A percentile compares a stretch with the other conserved stretches of the same genome.
phyloP scores from a whole-genome alignment of 495 filamentous ascomycete species.

The Xylaria sp. region DNA sequence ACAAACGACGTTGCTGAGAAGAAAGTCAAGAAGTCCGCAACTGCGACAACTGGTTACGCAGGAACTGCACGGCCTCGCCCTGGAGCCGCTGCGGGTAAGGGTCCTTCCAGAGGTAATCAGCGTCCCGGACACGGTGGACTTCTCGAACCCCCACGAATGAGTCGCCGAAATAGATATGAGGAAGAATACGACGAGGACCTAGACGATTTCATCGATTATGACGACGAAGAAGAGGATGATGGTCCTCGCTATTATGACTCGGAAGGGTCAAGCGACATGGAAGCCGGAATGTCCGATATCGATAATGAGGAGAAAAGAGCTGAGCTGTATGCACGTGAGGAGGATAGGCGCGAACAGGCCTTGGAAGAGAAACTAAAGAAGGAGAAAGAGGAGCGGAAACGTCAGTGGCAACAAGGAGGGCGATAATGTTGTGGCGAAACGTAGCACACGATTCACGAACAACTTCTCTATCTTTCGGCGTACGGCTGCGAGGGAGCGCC shows the following conservation, averaged over 20 bases:
- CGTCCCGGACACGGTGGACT: constrained; percentile 39
- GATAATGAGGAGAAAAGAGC: constrained; percentile 64
- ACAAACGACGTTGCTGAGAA: constrained; percentile 47
- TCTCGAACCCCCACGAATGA: constrained; percentile 37
- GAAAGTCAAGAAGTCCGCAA: constrained; percentile 63
- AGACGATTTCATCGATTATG: constrained; percentile 62
- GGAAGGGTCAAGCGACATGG: constrained; percentile 66
- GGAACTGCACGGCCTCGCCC: constrained; percentile 60
- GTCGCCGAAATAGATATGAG: constrained; percentile 54
- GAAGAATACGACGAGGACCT: constrained; percentile 61
- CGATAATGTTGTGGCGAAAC: constrained; percentile 29
- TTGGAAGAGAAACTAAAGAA: constrained; percentile 51
- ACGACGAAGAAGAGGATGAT: constrained; percentile 58
- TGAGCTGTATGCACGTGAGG: constrained; percentile 52
- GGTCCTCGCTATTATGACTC: constrained; percentile 52
- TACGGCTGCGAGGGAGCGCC: constrained; percentile 24
- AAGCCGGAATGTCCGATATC: constrained; percentile 65
- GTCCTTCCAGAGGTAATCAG: constrained; percentile 33
- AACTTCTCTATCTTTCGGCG: constrained; percentile 26
- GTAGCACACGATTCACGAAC: constrained; percentile 28
- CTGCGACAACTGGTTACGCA: constrained; percentile 63
- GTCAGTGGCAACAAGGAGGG: constrained; percentile 31
- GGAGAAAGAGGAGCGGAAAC: constrained; percentile 55
- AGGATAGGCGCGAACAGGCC: constrained; percentile 58
- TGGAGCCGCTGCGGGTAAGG: constrained; percentile 40